phyloP scores from a whole-genome alignment of 139 green algal species.

The Ulvella scutata region DNA sequence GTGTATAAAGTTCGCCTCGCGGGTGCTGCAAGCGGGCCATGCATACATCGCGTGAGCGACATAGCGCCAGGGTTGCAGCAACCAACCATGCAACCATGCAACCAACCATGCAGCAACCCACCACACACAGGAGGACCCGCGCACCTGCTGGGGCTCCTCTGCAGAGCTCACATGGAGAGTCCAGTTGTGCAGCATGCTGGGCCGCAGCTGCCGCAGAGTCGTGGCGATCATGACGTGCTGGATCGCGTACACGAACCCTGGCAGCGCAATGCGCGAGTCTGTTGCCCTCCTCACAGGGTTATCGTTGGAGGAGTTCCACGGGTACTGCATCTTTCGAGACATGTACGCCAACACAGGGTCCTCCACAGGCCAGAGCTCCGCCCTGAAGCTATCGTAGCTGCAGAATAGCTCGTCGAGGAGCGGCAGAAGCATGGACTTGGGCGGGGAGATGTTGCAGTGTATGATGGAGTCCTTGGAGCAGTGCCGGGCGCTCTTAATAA shows the following conservation, averaged over 20 bases:
- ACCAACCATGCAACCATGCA: too few species aligned
- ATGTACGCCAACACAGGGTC: not conserved
- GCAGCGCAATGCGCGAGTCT: not conserved
- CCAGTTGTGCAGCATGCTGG: conserved; percentile 2
- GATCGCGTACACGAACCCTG: not conserved
- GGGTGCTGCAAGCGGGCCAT: too few species aligned
- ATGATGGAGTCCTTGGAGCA: not conserved
- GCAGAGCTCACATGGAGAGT: too few species aligned
- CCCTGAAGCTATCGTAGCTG: not conserved
- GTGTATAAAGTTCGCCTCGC: too few species aligned
- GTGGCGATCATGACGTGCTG: not conserved
- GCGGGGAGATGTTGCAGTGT: not conserved
- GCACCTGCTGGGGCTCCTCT: too few species aligned
- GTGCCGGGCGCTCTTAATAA: not conserved
- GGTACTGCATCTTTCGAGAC: not conserved
- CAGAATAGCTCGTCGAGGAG: not conserved
- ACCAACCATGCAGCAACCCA: too few species aligned
- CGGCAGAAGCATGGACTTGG: not conserved
- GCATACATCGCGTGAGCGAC: too few species aligned
- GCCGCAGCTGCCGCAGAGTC: not conserved
- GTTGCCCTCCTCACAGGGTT: not conserved
- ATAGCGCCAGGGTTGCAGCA: too few species aligned
- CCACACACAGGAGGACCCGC: too few species aligned
- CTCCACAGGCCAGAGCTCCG: not conserved
- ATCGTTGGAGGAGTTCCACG: too few species aligned